Evolutionary conservation across 2,329 filamentous ascomycete species (phyloP).

Genomic region (Acephala macrosclerotiorum): DNA sequence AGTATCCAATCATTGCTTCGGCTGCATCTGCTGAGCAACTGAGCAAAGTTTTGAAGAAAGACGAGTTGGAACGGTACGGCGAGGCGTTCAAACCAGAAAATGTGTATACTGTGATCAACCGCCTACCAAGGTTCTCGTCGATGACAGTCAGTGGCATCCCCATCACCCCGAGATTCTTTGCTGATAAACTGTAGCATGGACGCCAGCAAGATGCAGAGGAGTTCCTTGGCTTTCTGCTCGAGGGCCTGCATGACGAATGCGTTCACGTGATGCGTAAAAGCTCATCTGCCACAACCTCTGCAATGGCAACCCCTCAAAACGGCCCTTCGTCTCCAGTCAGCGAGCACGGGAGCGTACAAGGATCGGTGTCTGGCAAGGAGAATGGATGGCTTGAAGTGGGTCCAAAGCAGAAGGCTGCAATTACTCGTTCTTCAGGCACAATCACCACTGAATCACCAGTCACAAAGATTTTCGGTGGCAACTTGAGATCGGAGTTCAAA

Average conservation of each 20-base stretch:
- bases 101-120: conserved; percentile 91
- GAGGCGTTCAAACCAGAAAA: conserved; percentile 93
- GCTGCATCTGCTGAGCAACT: conserved; percentile 77
- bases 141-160: conserved; percentile 74
- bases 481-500: conserved; percentile 86
- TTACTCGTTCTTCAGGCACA: conserved; percentile 85
- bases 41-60: conserved; percentile 75
- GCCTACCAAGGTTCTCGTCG: conserved; percentile 85
- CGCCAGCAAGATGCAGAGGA: conserved; percentile 99
- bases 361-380: conserved; percentile 50
- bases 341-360: conserved; percentile 45
- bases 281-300: conserved; percentile 47
- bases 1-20: conserved; percentile 88
- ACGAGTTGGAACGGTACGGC: conserved; percentile 88
- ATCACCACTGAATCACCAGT: conserved; percentile 81
- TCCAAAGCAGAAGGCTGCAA: conserved; percentile 84
- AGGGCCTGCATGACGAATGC: conserved; percentile 93
- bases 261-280: conserved; percentile 69
- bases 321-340: conserved; percentile 52
- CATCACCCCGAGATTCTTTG: conserved; percentile 18
- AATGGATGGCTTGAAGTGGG: conserved; percentile 96
- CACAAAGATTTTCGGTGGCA: conserved; percentile 93
- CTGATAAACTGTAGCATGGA: conserved; percentile 67
- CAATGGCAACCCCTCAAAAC: conserved; percentile 51
- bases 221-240: conserved; percentile 91